Evolutionary conservation across 768 basidiomycete genomes (phyloP).

Genomic region (Agaricus blazei): DNA sequence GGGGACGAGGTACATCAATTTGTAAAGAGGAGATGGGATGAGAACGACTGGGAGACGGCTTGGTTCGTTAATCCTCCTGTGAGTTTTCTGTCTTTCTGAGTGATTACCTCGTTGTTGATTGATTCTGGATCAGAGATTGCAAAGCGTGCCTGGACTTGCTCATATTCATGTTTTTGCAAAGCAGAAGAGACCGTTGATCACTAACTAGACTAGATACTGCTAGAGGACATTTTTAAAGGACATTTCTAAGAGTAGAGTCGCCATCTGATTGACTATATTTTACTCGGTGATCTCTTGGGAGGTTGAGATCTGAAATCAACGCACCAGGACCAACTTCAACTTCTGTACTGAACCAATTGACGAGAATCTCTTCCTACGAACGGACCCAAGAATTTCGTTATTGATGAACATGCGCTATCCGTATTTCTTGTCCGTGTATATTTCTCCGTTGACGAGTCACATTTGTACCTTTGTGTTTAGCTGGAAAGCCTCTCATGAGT

Average conservation of each 20-base stretch:
- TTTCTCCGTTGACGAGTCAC: too few species aligned
- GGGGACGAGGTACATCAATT: constrained; percentile 59
- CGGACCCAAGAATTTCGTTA: too few species aligned
- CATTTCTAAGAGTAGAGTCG: not conserved
- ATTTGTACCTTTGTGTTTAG: too few species aligned
- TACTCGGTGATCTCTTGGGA: too few species aligned
- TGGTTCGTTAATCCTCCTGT: constrained; percentile 93
- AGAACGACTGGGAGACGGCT: constrained; percentile 80
- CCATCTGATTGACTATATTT: too few species aligned
- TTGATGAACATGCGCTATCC: too few species aligned
- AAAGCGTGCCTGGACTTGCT: constrained; percentile 76
- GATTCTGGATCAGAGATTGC: constrained; percentile 51
- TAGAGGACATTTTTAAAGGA: not conserved
- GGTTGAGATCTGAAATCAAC: too few species aligned
- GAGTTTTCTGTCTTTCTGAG: constrained; percentile 20
- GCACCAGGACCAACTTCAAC: too few species aligned
- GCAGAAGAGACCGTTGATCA: not conserved
- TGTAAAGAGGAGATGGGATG: constrained; percentile 62
- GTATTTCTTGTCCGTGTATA: too few species aligned
- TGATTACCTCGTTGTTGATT: not conserved
- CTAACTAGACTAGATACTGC: not conserved
- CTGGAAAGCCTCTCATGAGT: too few species aligned
- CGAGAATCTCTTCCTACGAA: too few species aligned
- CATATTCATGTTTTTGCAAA: constrained; percentile 84
- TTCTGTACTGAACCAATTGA: too few species aligned